Evolutionary conservation across 768 basidiomycete species (phyloP).

Genomic region (Tricholoma furcatifolium): DNA sequence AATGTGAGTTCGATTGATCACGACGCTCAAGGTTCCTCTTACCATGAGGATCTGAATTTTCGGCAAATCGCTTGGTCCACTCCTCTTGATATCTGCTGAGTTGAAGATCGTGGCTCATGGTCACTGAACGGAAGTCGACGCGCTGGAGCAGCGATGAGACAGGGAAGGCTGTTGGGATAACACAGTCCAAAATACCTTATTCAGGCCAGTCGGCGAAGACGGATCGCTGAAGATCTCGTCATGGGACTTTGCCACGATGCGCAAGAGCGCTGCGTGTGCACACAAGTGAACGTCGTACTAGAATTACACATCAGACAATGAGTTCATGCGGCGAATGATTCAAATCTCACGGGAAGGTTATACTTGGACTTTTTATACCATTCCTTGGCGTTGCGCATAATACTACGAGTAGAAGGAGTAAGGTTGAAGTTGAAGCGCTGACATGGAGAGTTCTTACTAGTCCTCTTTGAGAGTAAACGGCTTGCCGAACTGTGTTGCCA

Average conservation of each 20-base stretch:
- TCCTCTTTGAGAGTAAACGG: constrained; percentile 88
- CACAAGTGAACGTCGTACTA: constrained; percentile 79
- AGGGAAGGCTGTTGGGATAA: constrained; percentile 3
- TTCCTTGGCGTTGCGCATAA: constrained; percentile 67
- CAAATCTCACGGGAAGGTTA: constrained; percentile 48
- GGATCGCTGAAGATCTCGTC: constrained; percentile 77
- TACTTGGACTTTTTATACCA: constrained; percentile 75
- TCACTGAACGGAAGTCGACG: constrained; percentile 67
- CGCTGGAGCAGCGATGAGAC: constrained; percentile 35
- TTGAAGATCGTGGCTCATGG: constrained; percentile 55
- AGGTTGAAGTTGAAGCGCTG: not conserved
- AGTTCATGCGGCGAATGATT: not conserved
- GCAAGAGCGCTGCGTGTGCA: constrained; percentile 66
- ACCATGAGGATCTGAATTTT: constrained; percentile 63
- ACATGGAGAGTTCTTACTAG: constrained; percentile 44
- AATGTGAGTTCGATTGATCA: not conserved
- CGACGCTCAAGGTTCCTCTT: constrained; percentile 2
- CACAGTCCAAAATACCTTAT: constrained; percentile 46
- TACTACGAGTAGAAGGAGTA: constrained; percentile 30
- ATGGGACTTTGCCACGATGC: constrained; percentile 72
- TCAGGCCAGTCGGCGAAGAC: constrained; percentile 62
- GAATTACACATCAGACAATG: not conserved
- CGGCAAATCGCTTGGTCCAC: constrained; percentile 58
- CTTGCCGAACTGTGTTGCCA: constrained; percentile 87
- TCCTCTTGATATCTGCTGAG: constrained; percentile 63